These are phyloP conservation scores for Eruca vesicaria DNA, from an alignment of 441 rosid species.

Conservation along the genomic window DNA sequence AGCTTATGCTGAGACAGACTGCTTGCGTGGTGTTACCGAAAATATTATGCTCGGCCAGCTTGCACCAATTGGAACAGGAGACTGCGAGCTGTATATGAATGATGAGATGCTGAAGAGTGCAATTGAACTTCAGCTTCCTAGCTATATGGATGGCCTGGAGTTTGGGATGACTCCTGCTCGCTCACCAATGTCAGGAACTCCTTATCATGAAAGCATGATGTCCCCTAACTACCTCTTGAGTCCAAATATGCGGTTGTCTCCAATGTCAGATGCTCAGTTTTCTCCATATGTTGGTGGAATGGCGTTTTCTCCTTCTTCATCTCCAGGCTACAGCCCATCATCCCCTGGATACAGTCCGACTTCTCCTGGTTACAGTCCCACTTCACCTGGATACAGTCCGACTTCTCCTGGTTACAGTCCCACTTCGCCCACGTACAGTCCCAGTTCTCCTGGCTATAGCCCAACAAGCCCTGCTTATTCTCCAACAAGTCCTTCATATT, in stretches of 20 bases:
- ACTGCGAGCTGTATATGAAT: conserved; percentile 82
- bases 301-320: conserved; percentile 86
- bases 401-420: conserved; percentile 32
- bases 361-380: conserved; percentile 59
- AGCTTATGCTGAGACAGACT: conserved; percentile 87
- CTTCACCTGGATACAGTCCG: neutral
- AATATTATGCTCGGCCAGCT: conserved; percentile 98
- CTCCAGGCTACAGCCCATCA: conserved; percentile 88
- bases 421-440: conserved; percentile 71
- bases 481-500: conserved; percentile 62
- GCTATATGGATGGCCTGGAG: conserved; percentile 92
- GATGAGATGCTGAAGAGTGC: conserved; percentile 99
- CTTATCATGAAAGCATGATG: conserved; percentile 83
- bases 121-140: conserved; percentile 95
- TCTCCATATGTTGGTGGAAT: conserved; percentile 90
- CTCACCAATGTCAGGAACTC: conserved; percentile 86
- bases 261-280: conserved; percentile 81
- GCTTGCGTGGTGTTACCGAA: conserved; percentile 90
- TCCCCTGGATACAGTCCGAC: conserved; percentile 83
- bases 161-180: conserved; percentile 90
- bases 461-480: conserved; percentile 87
- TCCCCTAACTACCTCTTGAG: conserved; percentile 87
- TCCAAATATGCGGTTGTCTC: conserved; percentile 83
- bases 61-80: conserved; percentile 98
- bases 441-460: conserved; percentile 72